phyloP scores from a whole-genome alignment of 2,329 filamentous ascomycete species.

The Cercospora sp. region DNA sequence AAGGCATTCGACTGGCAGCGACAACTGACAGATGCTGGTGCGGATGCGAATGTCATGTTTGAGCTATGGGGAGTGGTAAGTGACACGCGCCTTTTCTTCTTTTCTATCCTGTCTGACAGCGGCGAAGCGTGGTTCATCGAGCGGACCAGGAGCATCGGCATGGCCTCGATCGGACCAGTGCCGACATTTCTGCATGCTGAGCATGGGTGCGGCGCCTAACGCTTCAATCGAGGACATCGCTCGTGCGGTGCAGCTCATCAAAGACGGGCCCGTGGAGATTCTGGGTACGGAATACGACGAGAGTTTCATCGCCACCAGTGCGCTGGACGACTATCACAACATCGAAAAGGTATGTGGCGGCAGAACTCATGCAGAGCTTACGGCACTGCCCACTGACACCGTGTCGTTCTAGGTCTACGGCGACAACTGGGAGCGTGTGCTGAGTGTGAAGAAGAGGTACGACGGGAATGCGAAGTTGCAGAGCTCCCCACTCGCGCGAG shows the following conservation, averaged over 20 bases:
- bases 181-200: slow-evolving; percentile 10
- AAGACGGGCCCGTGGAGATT: not conserved
- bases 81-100: not conserved
- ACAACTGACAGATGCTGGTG: not conserved
- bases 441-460: not conserved
- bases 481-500: not conserved
- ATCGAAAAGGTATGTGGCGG: not conserved
- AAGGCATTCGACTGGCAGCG: slow-evolving; percentile 9
- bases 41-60: slow-evolving; percentile 6
- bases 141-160: slow-evolving; percentile 5
- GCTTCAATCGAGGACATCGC: not conserved
- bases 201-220: not conserved
- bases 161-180: slow-evolving; percentile 3
- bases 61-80: slow-evolving; percentile 10
- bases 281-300: not conserved
- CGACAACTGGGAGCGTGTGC: not conserved
- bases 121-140: not conserved
- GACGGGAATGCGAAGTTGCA: not conserved
- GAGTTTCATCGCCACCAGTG: not conserved
- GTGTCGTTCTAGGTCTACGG: not conserved
- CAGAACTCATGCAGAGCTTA: not conserved
- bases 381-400: no score
- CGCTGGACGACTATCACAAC: not conserved
- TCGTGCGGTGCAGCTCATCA: no score
- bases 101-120: not conserved